Base-by-base conservation (phyloP, 768 basidiomycete species). In the Tulasnella sp. region DNA sequence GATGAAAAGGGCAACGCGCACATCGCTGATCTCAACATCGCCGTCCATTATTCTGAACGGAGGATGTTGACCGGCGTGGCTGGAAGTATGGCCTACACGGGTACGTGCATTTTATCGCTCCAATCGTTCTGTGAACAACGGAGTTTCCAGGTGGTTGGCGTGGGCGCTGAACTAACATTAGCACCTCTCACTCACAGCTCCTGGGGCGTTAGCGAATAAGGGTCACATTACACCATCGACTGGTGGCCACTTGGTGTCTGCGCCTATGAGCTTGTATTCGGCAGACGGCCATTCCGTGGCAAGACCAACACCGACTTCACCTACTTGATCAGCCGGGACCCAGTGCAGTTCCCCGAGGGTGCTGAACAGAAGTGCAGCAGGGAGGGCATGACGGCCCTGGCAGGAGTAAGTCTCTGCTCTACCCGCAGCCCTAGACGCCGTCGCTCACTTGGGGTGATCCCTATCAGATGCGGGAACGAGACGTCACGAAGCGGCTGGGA, bases 81-180 rank as follows among this genome's bases (percentile, higher is more conserved):
- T 9, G 98, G 98, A 4, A 96, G 94, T 82, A 96, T 99, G 95
- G 97, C 98, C 0, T 99, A 99, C 85, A 99, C 99, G 98, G 96
- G 90, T 91, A 82, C 76, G 88, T 84, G 18, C 46, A 37, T 4
- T 57, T 46, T 42, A 46, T 32, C 71, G 71, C 32, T 74, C 16
- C 29, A 35, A 77, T 48, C 37, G 39, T 40, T 40, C 44, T 26
- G n/a, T 16, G 61, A 67, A 29, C 26, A 10, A 26, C 16, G 29
- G 70, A 15, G 42, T 26, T 57, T 78, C 20, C 73, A 39, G 55
- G 37, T 42, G 39, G 18, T 57, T 39, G 74, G 35, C 55, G 37
- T 75, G 74, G 13, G 61, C 61, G 16, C 0, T 55, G 42, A 73
- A 18, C 42, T 78, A 73, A 78, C 40, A 13, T 48, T 7, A 51